Evolutionary conservation across 2,329 filamentous ascomycete genomes (phyloP), one percentile per base, ranked within the genome.

Genomic region (Neonectria hederae): DNA sequence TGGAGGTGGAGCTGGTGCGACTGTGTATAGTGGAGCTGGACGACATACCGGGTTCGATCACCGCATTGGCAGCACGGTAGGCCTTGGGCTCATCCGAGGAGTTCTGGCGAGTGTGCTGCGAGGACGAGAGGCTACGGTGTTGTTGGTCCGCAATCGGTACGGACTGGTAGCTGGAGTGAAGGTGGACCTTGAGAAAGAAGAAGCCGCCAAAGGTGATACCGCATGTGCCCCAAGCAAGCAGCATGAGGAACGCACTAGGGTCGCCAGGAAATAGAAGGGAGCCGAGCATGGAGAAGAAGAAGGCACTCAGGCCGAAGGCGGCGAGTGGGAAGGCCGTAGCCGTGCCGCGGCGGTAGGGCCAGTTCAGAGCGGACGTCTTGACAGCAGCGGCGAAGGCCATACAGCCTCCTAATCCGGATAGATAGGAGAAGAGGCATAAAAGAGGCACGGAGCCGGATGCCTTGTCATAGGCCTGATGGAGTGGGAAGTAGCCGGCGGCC

Each of bases 321-420:
- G 96, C 93, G 60, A 98, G 81, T 6, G 96, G 95, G 72, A 98
- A 96, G 1, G 94, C 94, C 6, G 96, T 98, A 6, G 96, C 96
- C 4, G 95, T 97, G 59, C 96, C 96, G 68, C 96, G 89, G 76
- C 97, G 91, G 63, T 90, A 87, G 13, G 95, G 95, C 89, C 94
- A 97, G 79, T 97, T 97, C 69, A 96, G 86, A 10, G 94, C 94
- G 54, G 92, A 94, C 76, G 83, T 83, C 77, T 99, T 99, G 75
- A 99, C 89, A 9, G 94, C 86, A 28, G 92, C 93, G 22, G 90
- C 88, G 78, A 98, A 98, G n/a, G 93, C 92, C 79, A 92, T 90
- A 80, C 94, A 97, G 65, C 94, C 93, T 66, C 96, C 96, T 26
- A 97, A 83, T 4, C 96, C 96, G 6, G 93, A 94, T 63, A 97